Percentiles rank a stretch among this genome's conserved stretches.
These are phyloP conservation scores for Kokia cookei DNA, from an alignment of 441 rosid genomes.

Conservation along the genomic window DNA sequence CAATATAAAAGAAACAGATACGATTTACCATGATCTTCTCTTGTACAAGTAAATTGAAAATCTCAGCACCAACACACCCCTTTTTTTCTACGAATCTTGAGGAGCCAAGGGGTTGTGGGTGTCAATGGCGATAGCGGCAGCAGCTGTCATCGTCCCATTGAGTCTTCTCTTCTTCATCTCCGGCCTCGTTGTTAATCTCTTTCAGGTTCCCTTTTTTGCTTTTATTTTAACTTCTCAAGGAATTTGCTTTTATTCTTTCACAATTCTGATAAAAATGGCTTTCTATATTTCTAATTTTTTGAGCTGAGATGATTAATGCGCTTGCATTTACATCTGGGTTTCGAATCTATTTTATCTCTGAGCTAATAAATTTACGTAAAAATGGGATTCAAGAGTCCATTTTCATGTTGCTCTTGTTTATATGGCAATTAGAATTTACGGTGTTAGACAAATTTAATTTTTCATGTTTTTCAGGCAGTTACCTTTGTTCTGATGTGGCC, in stretches of 20 bases:
- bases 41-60: neutral
- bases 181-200: conserved; percentile 74
- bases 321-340: neutral
- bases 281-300: neutral
- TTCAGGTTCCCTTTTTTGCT: conserved; percentile 47
- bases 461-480: conserved; percentile 41
- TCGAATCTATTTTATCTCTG: neutral
- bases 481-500: conserved; percentile 59
- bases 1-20: neutral
- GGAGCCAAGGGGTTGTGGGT: neutral
- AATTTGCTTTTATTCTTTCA: neutral
- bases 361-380: neutral
- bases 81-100: neutral
- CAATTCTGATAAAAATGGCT: neutral
- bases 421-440: neutral
- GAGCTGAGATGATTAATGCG: neutral
- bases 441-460: neutral
- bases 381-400: neutral
- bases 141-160: conserved; percentile 77
- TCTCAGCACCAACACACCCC: neutral
- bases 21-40: neutral
- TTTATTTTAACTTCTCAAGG: neutral
- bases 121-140: conserved; percentile 74
- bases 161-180: conserved; percentile 81
- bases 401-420: neutral